Conservation (phyloP, 345 rosid genomes). For the Bruguiera gymnorhiza region DNA sequence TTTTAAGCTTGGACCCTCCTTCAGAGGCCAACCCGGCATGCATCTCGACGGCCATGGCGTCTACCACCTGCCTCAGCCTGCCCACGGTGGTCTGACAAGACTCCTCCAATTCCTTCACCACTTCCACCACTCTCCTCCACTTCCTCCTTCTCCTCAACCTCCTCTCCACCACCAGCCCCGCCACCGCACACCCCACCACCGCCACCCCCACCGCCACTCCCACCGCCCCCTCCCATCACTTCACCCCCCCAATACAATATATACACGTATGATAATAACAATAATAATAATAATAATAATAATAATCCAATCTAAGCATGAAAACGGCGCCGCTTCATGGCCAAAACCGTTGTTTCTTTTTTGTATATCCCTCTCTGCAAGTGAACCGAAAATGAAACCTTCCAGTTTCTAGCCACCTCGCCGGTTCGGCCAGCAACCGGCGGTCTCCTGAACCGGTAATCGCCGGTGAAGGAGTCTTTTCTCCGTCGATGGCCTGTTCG, state of each 20-base stretch:
- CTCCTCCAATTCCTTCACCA: conserved; percentile 74
- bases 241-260: background rate
- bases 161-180: conserved; percentile 69
- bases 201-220: conserved; percentile 71
- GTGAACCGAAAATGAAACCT: background rate
- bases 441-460: background rate
- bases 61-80: conserved; percentile 77
- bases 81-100: conserved; percentile 67
- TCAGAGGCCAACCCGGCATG: conserved; percentile 98
- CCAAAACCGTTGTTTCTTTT: background rate
- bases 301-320: conserved; percentile 3
- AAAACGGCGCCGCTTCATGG: conserved; percentile 31
- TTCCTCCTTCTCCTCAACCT: conserved; percentile 67
- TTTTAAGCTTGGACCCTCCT: conserved; percentile 97
- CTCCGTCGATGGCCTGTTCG: conserved; percentile 30
- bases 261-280: background rate
- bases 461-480: conserved; percentile 15
- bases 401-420: background rate
- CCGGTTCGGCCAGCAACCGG: background rate
- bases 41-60: conserved; percentile 97
- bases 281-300: background rate
- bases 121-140: conserved; percentile 69
- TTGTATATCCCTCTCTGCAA: background rate
- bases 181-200: conserved; percentile 72
- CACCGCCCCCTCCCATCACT: conserved; percentile 57